These are phyloP conservation scores for Rosa multiflora DNA, from an alignment of 306 rosid species.

Conservation along the genomic window DNA sequence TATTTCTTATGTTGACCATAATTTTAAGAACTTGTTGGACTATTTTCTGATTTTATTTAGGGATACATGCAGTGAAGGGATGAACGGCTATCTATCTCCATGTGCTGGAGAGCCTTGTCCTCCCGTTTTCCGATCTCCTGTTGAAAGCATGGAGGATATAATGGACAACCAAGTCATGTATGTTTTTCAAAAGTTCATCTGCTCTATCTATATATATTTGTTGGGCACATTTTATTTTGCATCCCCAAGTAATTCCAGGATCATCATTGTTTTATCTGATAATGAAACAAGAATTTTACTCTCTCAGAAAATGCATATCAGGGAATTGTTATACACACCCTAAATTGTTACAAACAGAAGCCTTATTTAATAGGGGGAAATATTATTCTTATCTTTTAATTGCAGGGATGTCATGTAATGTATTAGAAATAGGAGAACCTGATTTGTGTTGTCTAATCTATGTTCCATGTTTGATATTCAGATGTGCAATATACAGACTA, in stretches of 20 bases:
- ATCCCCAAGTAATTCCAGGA: not conserved
- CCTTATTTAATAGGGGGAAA: too few species aligned
- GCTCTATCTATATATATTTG: not conserved
- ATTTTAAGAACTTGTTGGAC: conserved; percentile 35
- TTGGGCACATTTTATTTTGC: not conserved
- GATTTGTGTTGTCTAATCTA: not conserved
- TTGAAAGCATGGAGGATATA: conserved; percentile 80
- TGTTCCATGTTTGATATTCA: conserved; percentile 22
- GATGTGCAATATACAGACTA: conserved; percentile 83
- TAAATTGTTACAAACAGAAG: not conserved
- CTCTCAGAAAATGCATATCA: not conserved
- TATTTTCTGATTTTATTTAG: conserved; percentile 68
- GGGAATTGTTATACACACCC: not conserved
- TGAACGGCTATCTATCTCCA: conserved; percentile 90
- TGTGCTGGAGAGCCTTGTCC: conserved; percentile 97
- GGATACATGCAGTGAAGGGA: conserved; percentile 93
- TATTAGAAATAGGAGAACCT: not conserved
- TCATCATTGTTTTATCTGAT: not conserved
- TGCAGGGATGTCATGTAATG: too few species aligned
- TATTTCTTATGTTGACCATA: conserved; percentile 10
- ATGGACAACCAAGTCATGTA: conserved; percentile 96
- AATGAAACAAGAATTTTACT: not conserved
- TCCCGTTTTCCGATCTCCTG: conserved; percentile 91
- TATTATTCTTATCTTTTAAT: too few species aligned
- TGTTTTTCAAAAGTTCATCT: conserved; percentile 28